phyloP scores from a whole-genome alignment of 371 early-diverging fungal genomes.

The Saksenaea vasiformis region DNA sequence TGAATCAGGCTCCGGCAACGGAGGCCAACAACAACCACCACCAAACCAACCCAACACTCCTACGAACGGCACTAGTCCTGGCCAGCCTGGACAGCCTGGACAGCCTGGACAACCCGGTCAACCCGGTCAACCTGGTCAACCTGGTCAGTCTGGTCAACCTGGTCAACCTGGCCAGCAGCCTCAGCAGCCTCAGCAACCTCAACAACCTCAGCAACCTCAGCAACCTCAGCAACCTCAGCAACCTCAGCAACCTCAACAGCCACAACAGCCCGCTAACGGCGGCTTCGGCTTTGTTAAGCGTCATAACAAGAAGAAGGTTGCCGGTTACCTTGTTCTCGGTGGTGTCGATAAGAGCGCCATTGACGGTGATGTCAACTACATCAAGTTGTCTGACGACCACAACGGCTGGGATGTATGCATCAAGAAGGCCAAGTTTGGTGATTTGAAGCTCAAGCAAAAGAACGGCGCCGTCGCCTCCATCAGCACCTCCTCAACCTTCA shows the following conservation, averaged over 20 bases:
- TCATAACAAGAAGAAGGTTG: constrained; percentile 28
- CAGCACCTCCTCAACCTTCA: constrained; percentile 39
- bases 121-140: background rate
- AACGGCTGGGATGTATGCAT: constrained; percentile 49
- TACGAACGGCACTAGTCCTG: background rate
- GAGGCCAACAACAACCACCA: constrained; percentile 6
- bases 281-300: constrained; percentile 38
- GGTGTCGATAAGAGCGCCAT: constrained; percentile 45
- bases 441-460: constrained; percentile 29
- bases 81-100: background rate
- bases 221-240: background rate
- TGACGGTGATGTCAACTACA: constrained; percentile 39
- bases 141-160: background rate
- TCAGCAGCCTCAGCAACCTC: too few species aligned
- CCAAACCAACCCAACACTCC: background rate
- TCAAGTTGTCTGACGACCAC: constrained; percentile 22
- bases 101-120: background rate
- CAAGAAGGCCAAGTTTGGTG: constrained; percentile 35
- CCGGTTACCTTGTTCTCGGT: constrained; percentile 49
- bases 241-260: constrained; percentile 2
- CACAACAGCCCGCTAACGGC: constrained; percentile 13
- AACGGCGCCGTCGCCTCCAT: constrained; percentile 40
- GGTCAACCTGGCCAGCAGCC: background rate
- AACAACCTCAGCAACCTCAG: background rate
- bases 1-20: background rate